Conservation (phyloP, 2,329 filamentous ascomycete species). For the Davidsoniella eucalypti region DNA sequence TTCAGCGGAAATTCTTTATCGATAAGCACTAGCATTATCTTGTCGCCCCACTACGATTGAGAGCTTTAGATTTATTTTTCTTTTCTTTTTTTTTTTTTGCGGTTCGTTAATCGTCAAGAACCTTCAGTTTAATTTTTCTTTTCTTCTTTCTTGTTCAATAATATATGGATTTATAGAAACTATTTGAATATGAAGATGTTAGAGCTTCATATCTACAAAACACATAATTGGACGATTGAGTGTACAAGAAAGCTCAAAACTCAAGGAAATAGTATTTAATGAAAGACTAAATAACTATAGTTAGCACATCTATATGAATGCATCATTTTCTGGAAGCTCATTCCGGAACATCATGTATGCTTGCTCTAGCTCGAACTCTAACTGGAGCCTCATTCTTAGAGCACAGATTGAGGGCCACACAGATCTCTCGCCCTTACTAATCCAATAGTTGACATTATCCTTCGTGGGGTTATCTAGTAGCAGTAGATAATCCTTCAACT, state of each 20-base stretch:
- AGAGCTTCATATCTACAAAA: too few relatives aligned
- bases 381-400: slow-evolving; percentile 61
- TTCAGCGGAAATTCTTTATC: slow-evolving; percentile 10
- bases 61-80: too few relatives aligned
- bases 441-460: slow-evolving; percentile 69
- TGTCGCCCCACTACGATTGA: slow-evolving; percentile 4
- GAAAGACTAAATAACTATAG: too few relatives aligned
- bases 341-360: slow-evolving; percentile 68
- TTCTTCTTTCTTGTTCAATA: too few relatives aligned
- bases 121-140: too few relatives aligned
- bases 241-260: too few relatives aligned
- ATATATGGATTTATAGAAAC: not conserved
- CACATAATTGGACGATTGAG: too few relatives aligned
- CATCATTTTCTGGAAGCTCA: slow-evolving; percentile 12
- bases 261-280: too few relatives aligned
- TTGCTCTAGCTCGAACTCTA: slow-evolving; percentile 76
- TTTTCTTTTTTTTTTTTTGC: too few relatives aligned
- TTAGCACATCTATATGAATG: slow-evolving; percentile 7
- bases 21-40: slow-evolving; percentile 9
- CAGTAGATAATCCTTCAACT: slow-evolving; percentile 53
- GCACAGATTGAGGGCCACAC: slow-evolving; percentile 84
- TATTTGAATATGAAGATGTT: not conserved
- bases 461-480: slow-evolving; percentile 71
- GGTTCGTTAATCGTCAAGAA: too few relatives aligned
- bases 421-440: slow-evolving; percentile 63